Conservation (phyloP, 106 monocot species). For the Vanilla planifolia region DNA sequence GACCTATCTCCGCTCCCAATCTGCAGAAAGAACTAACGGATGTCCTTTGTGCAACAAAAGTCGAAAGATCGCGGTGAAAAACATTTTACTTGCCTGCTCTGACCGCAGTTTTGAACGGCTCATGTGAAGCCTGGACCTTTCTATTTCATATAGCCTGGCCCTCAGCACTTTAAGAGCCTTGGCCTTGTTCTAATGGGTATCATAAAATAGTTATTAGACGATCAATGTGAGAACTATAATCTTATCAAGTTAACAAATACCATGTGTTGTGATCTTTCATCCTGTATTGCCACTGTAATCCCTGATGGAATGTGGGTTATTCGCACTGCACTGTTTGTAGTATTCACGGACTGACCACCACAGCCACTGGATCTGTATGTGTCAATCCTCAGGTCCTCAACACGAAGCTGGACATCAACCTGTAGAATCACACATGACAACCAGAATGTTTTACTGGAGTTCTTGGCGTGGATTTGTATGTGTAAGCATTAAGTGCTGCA, state of each 20-base stretch:
- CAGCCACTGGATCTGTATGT: slow-evolving; percentile 85
- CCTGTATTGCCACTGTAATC: slow-evolving; percentile 80
- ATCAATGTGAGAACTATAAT: neutral
- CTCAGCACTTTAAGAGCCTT: slow-evolving; percentile 84
- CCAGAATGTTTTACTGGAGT: no score
- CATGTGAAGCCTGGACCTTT: slow-evolving; percentile 64
- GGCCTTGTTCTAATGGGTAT: slow-evolving; percentile 68
- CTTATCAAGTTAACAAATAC: slow-evolving; percentile 18
- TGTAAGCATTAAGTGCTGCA: no score
- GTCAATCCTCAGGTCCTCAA: slow-evolving; percentile 93
- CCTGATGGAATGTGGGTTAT: slow-evolving; percentile 90
- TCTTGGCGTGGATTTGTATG: no score
- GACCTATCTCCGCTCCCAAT: slow-evolving; percentile 97
- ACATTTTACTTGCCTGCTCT: slow-evolving; percentile 45
- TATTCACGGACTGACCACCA: slow-evolving; percentile 95
- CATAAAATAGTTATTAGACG: neutral
- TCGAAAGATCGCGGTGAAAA: neutral
- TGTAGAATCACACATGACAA: slow-evolving; percentile 19
- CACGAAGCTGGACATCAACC: slow-evolving; percentile 85
- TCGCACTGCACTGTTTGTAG: slow-evolving; percentile 92
- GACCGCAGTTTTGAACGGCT: slow-evolving; percentile 75
- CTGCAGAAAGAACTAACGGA: slow-evolving; percentile 15
- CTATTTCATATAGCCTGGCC: slow-evolving; percentile 76
- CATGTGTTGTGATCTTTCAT: slow-evolving; percentile 97
- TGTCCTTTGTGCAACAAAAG: neutral